Base-by-base conservation (phyloP, 352 stramenopile species). In the Globisporangium carolinianum region DNA sequence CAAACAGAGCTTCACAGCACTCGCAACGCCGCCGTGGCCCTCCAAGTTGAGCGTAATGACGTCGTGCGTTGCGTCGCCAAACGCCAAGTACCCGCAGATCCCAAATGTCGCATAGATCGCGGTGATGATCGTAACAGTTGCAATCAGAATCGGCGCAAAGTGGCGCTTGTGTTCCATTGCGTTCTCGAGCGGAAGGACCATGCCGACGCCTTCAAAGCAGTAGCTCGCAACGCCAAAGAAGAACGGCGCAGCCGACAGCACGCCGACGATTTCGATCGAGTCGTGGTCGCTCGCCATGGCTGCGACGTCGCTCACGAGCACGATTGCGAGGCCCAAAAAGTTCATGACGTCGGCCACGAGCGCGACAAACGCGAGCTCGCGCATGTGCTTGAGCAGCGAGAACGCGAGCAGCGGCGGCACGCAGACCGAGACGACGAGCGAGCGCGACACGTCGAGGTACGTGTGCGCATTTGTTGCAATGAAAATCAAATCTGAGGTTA, bases 41-140 rank as follows among this genome's bases (percentile, higher is more conserved):
- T 83, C 65, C 42, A 97, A 73, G 55, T 97, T 97, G 36, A 97
- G 69, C 0, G 90, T 97, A 59, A 97, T 95, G 6, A 95, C 85
- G 32, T 90, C 89, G 36, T 88, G 51, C 0, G 88, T 97, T 1
- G 75, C 65, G 50, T 86, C 61, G 5, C 86, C 88, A 68, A 96
- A 97, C 5, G 86, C 86, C 14, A 92, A 67, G 58, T 97, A 97
- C 2, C 87, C 88, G 42, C 81, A 89, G 37, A 86, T 75, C 11
- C 87, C 89, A 62, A 97, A 97, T 6, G 79, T 83, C 12, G 75
- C 76, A 68, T 97, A 97, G 43, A 97, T 73, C 7, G 81, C 57
- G 32, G 86, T 94, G 60, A 97, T 93, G 47, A 89, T 82, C 48
- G 80, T 69, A 37, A 97, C 77, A 0, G 80, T 87, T 10, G 64